Evolutionary conservation across 306 rosid genomes (phyloP).

Genomic region (Ormosia semicastrata): DNA sequence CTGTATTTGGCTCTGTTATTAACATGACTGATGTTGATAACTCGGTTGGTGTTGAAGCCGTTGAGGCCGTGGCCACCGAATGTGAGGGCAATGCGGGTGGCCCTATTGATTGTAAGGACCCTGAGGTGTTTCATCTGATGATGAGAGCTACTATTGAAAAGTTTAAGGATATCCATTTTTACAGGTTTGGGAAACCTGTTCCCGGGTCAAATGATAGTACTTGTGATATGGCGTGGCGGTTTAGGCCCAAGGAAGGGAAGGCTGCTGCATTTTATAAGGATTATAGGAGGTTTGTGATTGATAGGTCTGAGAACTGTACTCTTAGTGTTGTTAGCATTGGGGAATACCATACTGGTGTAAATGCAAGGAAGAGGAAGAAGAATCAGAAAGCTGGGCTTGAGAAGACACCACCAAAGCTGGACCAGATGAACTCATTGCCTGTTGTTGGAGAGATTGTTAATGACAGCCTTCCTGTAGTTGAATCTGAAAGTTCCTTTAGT

Average conservation of each 20-base stretch:
- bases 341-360: conserved; percentile 79
- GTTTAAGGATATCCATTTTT: conserved; percentile 93
- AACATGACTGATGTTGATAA: conserved; percentile 66
- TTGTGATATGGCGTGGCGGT: conserved; percentile 99
- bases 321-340: conserved; percentile 67
- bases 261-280: conserved; percentile 90
- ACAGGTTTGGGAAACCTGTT: conserved; percentile 80
- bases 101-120: conserved; percentile 81
- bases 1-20: conserved; percentile 59
- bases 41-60: conserved; percentile 19
- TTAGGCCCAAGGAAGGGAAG: conserved; percentile 96
- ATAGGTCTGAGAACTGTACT: conserved; percentile 65
- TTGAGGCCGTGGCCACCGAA: not conserved
- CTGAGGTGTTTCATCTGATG: conserved; percentile 93
- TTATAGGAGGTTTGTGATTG: conserved; percentile 84
- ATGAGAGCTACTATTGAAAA: conserved; percentile 82
- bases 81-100: conserved; percentile 52
- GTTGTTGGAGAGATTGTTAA: conserved; percentile 86
- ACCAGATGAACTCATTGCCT: conserved; percentile 47
- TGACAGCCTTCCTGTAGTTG: conserved; percentile 80
- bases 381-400: conserved; percentile 63
- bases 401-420: conserved; percentile 51
- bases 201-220: conserved; percentile 57
- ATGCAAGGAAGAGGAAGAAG: conserved; percentile 95
- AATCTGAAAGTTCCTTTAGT: conserved; percentile 80